Conservation (phyloP, 1,284 basidiomycete species). For the Anthracocystis setariae region DNA sequence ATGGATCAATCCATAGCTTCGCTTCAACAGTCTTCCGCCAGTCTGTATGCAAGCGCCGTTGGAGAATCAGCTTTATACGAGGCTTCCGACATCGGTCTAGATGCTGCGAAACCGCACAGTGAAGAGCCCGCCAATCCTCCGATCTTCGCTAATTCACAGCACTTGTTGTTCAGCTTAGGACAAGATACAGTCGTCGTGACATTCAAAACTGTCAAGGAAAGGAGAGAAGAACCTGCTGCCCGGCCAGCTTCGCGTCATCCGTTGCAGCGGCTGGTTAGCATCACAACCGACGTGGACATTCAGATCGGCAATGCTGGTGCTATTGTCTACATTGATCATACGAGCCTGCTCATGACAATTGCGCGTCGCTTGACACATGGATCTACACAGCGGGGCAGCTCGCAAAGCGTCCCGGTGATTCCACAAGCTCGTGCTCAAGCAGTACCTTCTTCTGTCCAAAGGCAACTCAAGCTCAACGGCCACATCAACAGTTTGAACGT, state of each 20-base stretch:
- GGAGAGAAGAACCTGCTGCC: constrained; percentile 7
- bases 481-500: constrained; percentile 27
- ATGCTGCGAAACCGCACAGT: neutral
- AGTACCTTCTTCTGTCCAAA: neutral
- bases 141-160: neutral
- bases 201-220: constrained; percentile 35
- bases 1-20: constrained; percentile 18
- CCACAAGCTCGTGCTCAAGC: neutral
- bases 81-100: neutral
- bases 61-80: constrained; percentile 9
- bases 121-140: neutral
- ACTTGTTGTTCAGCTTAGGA: constrained; percentile 31
- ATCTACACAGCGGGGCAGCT: neutral
- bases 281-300: constrained; percentile 24
- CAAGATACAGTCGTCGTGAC: constrained; percentile 19
- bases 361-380: neutral
- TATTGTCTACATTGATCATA: constrained; percentile 33
- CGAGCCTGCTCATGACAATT: constrained; percentile 17
- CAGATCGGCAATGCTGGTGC: constrained; percentile 30
- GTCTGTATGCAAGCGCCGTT: constrained; percentile 45
- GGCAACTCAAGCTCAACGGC: constrained; percentile 14
- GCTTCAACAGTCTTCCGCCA: constrained; percentile 34
- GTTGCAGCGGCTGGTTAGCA: constrained; percentile 23
- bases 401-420: neutral
- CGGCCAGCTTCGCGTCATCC: constrained; percentile 15